These are phyloP conservation scores for Fusarium pilosicola DNA, from an alignment of 2,329 filamentous ascomycete genomes.

Conservation along the genomic window DNA sequence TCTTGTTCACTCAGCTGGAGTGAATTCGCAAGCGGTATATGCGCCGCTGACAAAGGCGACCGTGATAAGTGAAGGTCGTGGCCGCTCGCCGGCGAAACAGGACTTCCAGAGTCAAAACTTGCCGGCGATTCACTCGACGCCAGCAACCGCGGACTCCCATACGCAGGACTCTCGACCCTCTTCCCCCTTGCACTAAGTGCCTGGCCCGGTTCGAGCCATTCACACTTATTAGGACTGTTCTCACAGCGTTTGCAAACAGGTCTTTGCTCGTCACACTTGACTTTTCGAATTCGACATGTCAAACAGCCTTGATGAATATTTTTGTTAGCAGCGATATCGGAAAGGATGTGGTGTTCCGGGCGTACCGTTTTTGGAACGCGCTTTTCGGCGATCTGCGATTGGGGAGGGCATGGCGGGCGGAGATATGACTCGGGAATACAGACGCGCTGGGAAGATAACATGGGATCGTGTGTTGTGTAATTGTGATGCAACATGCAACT, in stretches of 20 bases:
- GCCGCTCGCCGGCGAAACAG: not conserved
- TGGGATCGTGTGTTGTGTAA: not conserved
- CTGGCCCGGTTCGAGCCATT: slow-evolving; percentile 32
- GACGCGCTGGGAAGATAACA: not conserved
- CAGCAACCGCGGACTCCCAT: not conserved
- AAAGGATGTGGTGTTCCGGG: not conserved
- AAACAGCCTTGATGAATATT: slow-evolving; percentile 15
- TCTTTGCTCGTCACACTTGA: slow-evolving; percentile 37
- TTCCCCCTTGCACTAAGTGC: slow-evolving; percentile 11
- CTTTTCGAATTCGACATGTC: slow-evolving; percentile 39
- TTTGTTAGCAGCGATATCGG: not conserved
- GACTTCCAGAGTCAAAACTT: not conserved
- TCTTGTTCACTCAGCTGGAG: slow-evolving; percentile 23
- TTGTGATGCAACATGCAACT: not conserved
- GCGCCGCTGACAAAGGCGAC: slow-evolving; percentile 7
- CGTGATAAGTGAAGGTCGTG: not conserved
- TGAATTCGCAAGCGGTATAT: slow-evolving; percentile 29
- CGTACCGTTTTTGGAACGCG: slow-evolving; percentile 37
- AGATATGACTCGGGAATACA: not conserved
- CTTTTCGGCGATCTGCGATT: slow-evolving; percentile 23
- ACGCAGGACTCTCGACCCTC: not conserved
- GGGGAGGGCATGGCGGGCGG: slow-evolving; percentile 8
- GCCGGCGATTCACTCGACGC: slow-evolving; percentile 5
- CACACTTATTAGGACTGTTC: slow-evolving; percentile 30
- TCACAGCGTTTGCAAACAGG: slow-evolving; percentile 33